A percentile compares a stretch with the other conserved stretches of the same genome.
Evolutionary conservation across 805 yeast genomes (phyloP).

Genomic region (Myxozyma udenii): DNA sequence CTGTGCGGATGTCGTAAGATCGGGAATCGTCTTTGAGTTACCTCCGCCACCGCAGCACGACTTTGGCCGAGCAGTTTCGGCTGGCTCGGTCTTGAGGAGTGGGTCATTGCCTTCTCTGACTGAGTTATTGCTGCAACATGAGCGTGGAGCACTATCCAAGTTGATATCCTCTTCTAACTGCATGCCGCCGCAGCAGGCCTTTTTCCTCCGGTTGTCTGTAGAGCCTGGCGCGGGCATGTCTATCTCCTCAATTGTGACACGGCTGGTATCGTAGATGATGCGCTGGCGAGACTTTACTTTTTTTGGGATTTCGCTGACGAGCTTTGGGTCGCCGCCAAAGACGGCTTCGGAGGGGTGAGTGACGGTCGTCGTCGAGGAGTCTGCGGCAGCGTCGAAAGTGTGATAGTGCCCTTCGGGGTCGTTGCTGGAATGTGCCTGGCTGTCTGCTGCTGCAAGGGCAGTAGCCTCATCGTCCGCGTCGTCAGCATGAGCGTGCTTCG

Average conservation of each 20-base stretch:
- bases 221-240: background rate
- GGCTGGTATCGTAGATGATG: constrained; percentile 12
- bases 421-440: too few species aligned
- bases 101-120: background rate
- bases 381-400: too few species aligned
- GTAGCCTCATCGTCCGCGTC: too few species aligned
- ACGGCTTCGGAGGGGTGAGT: too few species aligned
- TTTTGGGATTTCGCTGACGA: too few species aligned
- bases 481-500: too few species aligned
- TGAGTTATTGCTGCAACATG: too few species aligned
- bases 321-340: too few species aligned
- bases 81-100: background rate
- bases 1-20: background rate
- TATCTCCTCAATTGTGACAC: constrained; percentile 8
- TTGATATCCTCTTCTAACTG: background rate
- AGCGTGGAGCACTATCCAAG: background rate
- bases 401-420: too few species aligned
- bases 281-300: background rate
- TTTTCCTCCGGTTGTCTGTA: background rate
- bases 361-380: too few species aligned
- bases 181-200: background rate
- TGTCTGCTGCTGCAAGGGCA: too few species aligned
- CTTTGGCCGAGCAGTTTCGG: background rate
- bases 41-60: constrained; percentile 4
- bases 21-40: too few species aligned